A percentile compares a stretch with the other conserved stretches of the same genome.
Conservation (phyloP, 2,329 filamentous ascomycete species). For the Fusarium virguliforme region DNA sequence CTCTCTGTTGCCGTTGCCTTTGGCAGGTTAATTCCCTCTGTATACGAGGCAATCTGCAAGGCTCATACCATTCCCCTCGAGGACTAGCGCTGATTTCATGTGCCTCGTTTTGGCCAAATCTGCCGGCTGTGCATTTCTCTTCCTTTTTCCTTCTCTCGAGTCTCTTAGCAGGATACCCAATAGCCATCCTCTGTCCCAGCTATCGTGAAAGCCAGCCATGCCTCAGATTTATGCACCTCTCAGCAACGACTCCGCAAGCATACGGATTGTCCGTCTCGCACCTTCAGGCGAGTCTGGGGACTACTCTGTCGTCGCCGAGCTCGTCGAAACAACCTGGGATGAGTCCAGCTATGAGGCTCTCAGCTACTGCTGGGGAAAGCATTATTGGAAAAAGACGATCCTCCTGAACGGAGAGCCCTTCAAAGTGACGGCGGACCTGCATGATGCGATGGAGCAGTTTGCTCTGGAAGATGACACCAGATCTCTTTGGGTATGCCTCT, state of each 20-base stretch:
- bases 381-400: constrained; percentile 12
- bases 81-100: not conserved
- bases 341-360: constrained; percentile 41
- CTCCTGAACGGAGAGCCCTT: constrained; percentile 28
- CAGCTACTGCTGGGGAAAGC: constrained; percentile 46
- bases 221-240: constrained; percentile 16
- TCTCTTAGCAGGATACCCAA: not conserved
- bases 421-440: constrained; percentile 20
- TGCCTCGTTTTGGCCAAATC: not conserved
- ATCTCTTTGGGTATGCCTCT: constrained; percentile 19
- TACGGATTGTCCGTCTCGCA: constrained; percentile 22
- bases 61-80: not conserved
- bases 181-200: not conserved
- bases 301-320: constrained; percentile 12
- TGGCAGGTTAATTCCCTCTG: too few relatives aligned
- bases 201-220: not conserved
- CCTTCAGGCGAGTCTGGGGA: constrained; percentile 18
- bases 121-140: not conserved
- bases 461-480: constrained; percentile 15
- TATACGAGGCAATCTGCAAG: too few relatives aligned
- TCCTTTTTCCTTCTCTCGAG: not conserved
- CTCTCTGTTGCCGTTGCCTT: too few relatives aligned
- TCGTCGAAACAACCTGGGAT: constrained; percentile 25
- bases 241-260: constrained; percentile 15
- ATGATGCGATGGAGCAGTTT: constrained; percentile 23